phyloP scores from a whole-genome alignment of 148 eudicot genomes.

The Fagopyrum tataricum region DNA sequence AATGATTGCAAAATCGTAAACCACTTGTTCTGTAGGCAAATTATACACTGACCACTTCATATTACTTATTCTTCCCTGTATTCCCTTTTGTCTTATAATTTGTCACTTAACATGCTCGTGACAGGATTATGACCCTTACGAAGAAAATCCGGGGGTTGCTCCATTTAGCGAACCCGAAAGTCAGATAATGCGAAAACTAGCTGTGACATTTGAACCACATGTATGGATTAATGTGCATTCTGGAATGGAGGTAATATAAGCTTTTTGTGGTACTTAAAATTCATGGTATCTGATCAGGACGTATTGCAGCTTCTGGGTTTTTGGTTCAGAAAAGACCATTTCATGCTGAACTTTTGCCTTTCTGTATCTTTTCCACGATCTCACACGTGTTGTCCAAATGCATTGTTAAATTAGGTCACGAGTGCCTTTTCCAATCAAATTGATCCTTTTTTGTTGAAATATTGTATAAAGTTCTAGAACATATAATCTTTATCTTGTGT shows the following conservation, averaged over 20 bases:
- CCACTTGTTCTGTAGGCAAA: not conserved
- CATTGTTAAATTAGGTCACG: not conserved
- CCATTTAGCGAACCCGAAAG: slow-evolving; percentile 98
- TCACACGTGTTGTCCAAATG: not conserved
- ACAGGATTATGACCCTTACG: slow-evolving; percentile 93
- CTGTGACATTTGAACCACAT: slow-evolving; percentile 79
- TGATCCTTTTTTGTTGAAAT: not conserved
- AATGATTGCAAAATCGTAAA: not conserved
- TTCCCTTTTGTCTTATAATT: not conserved
- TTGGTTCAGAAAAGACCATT: slow-evolving; percentile 4
- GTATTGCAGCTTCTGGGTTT: not conserved
- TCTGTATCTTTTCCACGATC: not conserved
- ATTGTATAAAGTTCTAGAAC: not conserved
- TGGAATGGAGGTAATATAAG: slow-evolving; percentile 74
- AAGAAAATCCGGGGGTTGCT: slow-evolving; percentile 85
- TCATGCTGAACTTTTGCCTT: not conserved
- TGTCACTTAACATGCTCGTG: slow-evolving; percentile 12
- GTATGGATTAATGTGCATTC: slow-evolving; percentile 97
- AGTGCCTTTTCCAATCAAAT: not conserved
- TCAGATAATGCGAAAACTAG: slow-evolving; percentile 79
- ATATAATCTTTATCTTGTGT: not conserved
- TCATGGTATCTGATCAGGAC: not conserved
- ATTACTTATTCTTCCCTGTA: not conserved
- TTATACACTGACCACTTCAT: not conserved
- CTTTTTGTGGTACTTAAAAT: not conserved